These are phyloP conservation scores for Globisporangium perplexum DNA, from an alignment of 352 stramenopile genomes.

Conservation along the genomic window DNA sequence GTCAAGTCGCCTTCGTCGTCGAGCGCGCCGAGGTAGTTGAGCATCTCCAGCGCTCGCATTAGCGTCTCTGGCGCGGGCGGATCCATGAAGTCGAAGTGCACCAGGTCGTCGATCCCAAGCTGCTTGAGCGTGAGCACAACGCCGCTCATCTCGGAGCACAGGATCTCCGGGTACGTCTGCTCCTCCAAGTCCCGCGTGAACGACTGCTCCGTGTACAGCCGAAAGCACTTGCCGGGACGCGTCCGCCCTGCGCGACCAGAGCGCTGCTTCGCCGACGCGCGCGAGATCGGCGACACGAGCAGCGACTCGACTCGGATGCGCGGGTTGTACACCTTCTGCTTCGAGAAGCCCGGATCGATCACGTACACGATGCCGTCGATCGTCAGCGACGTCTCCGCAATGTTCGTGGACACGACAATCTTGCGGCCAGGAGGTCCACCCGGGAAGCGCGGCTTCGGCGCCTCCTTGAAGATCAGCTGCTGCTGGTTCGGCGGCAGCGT, in stretches of 20 bases:
- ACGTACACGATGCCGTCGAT: constrained; percentile 99
- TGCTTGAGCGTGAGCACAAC: constrained; percentile 98
- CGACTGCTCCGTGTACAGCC: constrained; percentile 97
- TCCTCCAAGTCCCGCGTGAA: constrained; percentile 98
- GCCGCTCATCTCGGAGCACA: constrained; percentile 94
- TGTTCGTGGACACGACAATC: constrained; percentile 98
- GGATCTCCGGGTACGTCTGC: constrained; percentile 99
- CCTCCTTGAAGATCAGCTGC: constrained; percentile 99
- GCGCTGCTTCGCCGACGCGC: constrained; percentile 92
- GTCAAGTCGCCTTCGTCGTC: constrained; percentile 98
- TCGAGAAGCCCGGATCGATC: constrained; percentile 98
- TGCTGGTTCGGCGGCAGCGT: constrained; percentile 98
- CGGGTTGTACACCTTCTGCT: constrained; percentile 99
- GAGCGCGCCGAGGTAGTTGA: constrained; percentile 97
- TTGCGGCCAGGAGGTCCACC: constrained; percentile 89
- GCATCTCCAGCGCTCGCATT: constrained; percentile 97
- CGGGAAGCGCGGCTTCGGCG: constrained; percentile 85
- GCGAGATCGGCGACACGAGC: constrained; percentile 97
- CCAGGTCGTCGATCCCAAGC: constrained; percentile 98
- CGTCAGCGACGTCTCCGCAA: constrained; percentile 99
- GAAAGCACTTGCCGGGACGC: constrained; percentile 93
- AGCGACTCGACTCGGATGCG: constrained; percentile 98
- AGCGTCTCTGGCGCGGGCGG: constrained; percentile 97
- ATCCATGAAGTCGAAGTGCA: constrained; percentile 99
- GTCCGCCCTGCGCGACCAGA: constrained; percentile 91